phyloP scores from a whole-genome alignment of 2,329 filamentous ascomycete genomes.

The Acrocalymma vagum region DNA sequence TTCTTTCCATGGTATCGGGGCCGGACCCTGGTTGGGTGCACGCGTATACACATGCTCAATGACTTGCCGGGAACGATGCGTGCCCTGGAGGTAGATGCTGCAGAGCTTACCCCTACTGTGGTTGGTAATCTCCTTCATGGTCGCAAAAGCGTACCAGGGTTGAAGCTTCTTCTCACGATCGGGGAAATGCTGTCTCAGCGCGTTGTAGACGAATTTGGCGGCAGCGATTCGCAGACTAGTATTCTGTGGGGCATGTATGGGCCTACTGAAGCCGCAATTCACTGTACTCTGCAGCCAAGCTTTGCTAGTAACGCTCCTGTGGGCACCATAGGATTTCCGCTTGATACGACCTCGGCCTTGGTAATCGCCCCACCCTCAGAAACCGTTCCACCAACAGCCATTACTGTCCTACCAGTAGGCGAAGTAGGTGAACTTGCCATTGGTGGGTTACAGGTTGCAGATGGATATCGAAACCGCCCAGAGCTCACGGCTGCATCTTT shows the following conservation, averaged over 20 bases:
- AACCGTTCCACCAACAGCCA: constrained; percentile 27
- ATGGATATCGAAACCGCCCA: constrained; percentile 81
- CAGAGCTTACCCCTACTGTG: constrained; percentile 89
- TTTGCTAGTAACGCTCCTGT: constrained; percentile 67
- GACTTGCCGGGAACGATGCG: constrained; percentile 76
- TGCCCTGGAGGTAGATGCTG: constrained; percentile 76
- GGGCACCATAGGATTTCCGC: constrained; percentile 77
- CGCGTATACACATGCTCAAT: constrained; percentile 74
- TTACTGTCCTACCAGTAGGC: constrained; percentile 69
- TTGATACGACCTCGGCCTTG: constrained; percentile 83
- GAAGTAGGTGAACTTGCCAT: constrained; percentile 82
- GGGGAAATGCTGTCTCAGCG: constrained; percentile 88
- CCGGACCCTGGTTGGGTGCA: constrained; percentile 75
- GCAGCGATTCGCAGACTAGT: constrained; percentile 59
- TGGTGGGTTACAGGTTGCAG: constrained; percentile 80
- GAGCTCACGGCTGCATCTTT: constrained; percentile 79
- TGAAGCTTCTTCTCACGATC: constrained; percentile 82
- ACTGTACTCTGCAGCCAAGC: constrained; percentile 78
- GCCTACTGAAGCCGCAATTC: constrained; percentile 89
- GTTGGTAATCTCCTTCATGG: constrained; percentile 77
- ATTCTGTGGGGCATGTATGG: constrained; percentile 95
- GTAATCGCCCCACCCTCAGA: constrained; percentile 62
- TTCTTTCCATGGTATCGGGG: constrained; percentile 86
- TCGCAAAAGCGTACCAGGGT: constrained; percentile 70
- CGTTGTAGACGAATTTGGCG: constrained; percentile 82